These are phyloP conservation scores for Chaetomium strumarium DNA, from an alignment of 2,329 filamentous ascomycete genomes.

Conservation along the genomic window DNA sequence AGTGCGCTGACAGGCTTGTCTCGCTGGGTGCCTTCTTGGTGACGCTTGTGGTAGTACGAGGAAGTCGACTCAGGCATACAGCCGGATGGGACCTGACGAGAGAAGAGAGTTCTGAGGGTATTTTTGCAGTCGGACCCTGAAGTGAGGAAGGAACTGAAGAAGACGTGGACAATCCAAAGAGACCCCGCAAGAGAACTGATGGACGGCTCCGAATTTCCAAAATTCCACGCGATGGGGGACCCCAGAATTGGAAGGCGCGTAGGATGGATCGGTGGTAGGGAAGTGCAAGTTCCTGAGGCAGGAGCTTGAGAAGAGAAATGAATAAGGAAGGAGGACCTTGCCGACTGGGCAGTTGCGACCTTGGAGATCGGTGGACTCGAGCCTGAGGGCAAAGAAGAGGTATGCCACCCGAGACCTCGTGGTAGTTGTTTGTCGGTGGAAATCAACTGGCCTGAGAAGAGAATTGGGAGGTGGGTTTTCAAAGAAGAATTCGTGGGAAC, in stretches of 20 bases:
- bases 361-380: background rate
- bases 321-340: background rate
- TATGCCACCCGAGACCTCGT: too few relatives aligned
- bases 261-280: background rate
- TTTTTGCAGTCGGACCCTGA: constrained; percentile 5
- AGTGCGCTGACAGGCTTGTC: constrained; percentile 6
- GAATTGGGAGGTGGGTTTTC: too few relatives aligned
- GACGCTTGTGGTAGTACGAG: background rate
- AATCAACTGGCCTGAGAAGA: too few relatives aligned
- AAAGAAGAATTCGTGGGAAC: too few relatives aligned
- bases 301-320: background rate
- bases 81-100: constrained; percentile 15
- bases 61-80: background rate
- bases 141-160: background rate
- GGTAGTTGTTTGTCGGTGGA: too few relatives aligned
- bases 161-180: constrained; percentile 11
- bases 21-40: background rate
- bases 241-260: constrained; percentile 2
- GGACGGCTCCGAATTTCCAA: constrained; percentile 8
- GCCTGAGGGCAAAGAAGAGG: too few relatives aligned
- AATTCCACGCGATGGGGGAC: background rate
- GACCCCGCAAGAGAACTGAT: constrained; percentile 2
- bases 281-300: background rate
- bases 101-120: constrained; percentile 8
- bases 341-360: background rate